phyloP scores from a whole-genome alignment of 768 basidiomycete species.

The Kwoniella botswanensis region DNA sequence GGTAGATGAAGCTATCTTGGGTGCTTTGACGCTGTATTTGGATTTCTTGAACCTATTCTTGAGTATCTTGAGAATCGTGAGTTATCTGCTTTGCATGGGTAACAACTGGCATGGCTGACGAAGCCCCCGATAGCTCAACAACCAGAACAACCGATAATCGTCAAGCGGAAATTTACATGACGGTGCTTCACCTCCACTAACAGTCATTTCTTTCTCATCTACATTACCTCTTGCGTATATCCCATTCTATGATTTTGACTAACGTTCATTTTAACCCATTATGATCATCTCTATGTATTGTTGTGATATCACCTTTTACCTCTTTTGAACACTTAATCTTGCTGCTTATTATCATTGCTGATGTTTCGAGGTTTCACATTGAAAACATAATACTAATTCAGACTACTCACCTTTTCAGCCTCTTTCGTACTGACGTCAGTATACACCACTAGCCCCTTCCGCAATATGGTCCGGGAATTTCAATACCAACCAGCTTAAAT shows the following conservation, averaged over 20 bases:
- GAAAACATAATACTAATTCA: slow-evolving; percentile 8
- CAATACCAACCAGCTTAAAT: slow-evolving; percentile 4
- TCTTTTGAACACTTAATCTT: background rate
- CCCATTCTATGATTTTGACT: background rate
- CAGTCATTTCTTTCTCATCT: background rate
- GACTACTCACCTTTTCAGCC: slow-evolving; percentile 10
- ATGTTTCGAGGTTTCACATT: background rate
- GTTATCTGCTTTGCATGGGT: slow-evolving; percentile 17
- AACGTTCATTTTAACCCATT: background rate
- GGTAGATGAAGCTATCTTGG: slow-evolving; percentile 93
- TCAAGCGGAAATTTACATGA: background rate
- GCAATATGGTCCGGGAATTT: background rate
- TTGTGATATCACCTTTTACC: slow-evolving; percentile 1
- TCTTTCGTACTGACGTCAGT: background rate
- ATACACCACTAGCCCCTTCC: background rate
- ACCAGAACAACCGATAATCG: slow-evolving; percentile 43
- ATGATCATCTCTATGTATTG: slow-evolving; percentile 10
- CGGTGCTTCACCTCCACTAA: background rate
- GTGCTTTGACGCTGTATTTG: slow-evolving; percentile 88
- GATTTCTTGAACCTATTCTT: slow-evolving; percentile 69
- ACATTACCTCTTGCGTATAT: background rate
- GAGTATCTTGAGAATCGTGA: slow-evolving; percentile 56
- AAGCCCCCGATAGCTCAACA: slow-evolving; percentile 38
- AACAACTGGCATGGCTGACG: background rate
- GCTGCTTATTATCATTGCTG: background rate